Percentiles rank a stretch among this genome's conserved stretches.
These are phyloP conservation scores for Baeospora myosura DNA, from an alignment of 1,284 basidiomycete species.

Conservation along the genomic window DNA sequence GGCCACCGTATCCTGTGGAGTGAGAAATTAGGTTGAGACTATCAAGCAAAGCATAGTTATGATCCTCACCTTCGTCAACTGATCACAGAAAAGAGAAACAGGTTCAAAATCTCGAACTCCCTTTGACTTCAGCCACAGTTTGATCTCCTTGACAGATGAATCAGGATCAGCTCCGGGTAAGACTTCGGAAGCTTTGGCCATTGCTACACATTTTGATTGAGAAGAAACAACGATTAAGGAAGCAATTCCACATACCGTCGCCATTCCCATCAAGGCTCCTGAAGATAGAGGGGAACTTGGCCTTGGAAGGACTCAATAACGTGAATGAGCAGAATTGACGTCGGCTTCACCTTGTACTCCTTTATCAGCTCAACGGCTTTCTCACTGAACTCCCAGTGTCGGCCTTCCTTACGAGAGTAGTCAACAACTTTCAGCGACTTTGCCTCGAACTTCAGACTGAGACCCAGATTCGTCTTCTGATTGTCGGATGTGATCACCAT, in stretches of 20 bases:
- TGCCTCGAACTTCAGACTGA: conserved; percentile 94
- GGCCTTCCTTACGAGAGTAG: conserved; percentile 80
- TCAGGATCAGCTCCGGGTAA: conserved; percentile 65
- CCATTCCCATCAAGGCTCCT: conserved; percentile 56
- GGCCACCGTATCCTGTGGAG: conserved; percentile 59
- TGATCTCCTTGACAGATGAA: conserved; percentile 68
- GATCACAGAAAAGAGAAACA: conserved; percentile 88
- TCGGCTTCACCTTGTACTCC: conserved; percentile 83
- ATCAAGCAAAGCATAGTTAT: conserved; percentile 7
- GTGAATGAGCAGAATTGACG: conserved; percentile 8
- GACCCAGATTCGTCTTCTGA: conserved; percentile 85
- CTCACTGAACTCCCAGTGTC: conserved; percentile 94
- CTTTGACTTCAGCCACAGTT: conserved; percentile 81
- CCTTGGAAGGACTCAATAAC: conserved; percentile 27
- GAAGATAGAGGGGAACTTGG: conserved; percentile 80
- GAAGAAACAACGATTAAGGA: neutral
- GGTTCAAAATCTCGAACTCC: conserved; percentile 89
- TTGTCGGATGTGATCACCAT: conserved; percentile 74
- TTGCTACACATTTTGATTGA: conserved; percentile 38
- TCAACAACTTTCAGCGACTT: conserved; percentile 95
- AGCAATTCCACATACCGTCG: conserved; percentile 40
- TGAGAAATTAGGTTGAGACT: conserved; percentile 7
- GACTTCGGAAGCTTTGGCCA: conserved; percentile 69
- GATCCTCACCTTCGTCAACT: conserved; percentile 69
- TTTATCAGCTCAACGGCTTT: conserved; percentile 76